These are phyloP conservation scores for Chytridium lagenaria DNA, from an alignment of 371 early-diverging fungal species.

Conservation along the genomic window DNA sequence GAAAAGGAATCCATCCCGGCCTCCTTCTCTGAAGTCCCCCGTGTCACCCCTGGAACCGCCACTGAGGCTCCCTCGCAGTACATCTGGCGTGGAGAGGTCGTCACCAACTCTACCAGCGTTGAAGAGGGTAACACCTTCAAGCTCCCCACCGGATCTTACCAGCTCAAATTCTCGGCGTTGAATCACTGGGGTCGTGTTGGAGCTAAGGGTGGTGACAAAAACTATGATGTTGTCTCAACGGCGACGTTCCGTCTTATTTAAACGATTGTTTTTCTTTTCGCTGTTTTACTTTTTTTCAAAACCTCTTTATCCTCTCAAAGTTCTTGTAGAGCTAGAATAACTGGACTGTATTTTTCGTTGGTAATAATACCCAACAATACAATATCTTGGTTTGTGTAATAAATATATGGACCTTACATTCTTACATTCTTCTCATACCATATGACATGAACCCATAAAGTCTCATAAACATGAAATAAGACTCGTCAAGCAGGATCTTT, in stretches of 20 bases:
- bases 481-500: no score
- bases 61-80: background rate
- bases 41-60: background rate
- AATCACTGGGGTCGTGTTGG: slow-evolving; percentile 21
- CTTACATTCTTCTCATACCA: no score
- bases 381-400: no score
- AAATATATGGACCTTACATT: no score
- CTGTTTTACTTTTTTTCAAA: no score
- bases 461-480: no score
- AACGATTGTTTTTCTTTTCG: background rate
- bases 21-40: background rate
- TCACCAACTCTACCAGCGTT: background rate
- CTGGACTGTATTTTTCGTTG: no score
- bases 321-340: no score
- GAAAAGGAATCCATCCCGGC: no score
- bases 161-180: slow-evolving; percentile 18
- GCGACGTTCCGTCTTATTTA: slow-evolving; percentile 22
- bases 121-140: background rate
- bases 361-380: no score
- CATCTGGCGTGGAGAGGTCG: background rate
- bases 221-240: slow-evolving; percentile 25
- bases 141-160: slow-evolving; percentile 27
- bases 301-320: no score
- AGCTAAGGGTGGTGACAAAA: slow-evolving; percentile 3
- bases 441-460: no score